Base-by-base conservation (phyloP, 164 flowering plant genomes). In the Buxus sempervirens region DNA sequence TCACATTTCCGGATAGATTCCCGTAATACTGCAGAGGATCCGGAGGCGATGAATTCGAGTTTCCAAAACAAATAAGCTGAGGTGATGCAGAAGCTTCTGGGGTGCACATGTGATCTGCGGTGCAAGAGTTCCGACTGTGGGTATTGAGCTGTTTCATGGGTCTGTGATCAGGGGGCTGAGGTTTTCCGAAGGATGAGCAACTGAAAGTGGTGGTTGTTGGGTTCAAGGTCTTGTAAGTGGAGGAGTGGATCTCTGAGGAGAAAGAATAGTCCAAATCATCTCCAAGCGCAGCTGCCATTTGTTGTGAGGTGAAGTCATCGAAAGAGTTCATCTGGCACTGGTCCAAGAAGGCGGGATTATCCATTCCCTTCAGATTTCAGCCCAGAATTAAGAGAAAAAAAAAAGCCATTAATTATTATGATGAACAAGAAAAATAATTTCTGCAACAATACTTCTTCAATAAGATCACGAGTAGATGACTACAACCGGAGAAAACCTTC, bases 101-200 rank as follows among this genome's bases (percentile, higher is more conserved):
- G 63, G 62, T 76, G 38, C 80, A 53, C 22, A 68, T 48, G 21
- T 65, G 71, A 36, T 77, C 1, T 18, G 66, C 73, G 36, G 54
- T 70, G 72, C 67, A 69, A 13, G 85, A 78, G 56, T 58, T 75
- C 87, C 87, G 85, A 75, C 80, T 78, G 68, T 72, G 76, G 36
- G 80, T 71, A 36, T 82, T 87, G 48, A 75, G 74, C 63, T 77
- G 89, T 67, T 88, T 88, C 16, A 59, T 2, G 21, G 90, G 86
- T 66, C 89, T 80, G 53, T 78, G 73, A 0, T 36, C 45, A 26
- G 41, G 70, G 14, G 10, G 20, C 18, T 56, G 66, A 32, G 71
- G 60, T 20, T 62, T 58, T 26, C 73, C 79, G 20, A 73, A 28
- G 13, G 77, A 72, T 20, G 76, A 51, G n/a, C 76, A 12, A 67